These are phyloP conservation scores for Cryptococcus sp. DNA, from an alignment of 1,284 basidiomycete genomes.

Conservation along the genomic window DNA sequence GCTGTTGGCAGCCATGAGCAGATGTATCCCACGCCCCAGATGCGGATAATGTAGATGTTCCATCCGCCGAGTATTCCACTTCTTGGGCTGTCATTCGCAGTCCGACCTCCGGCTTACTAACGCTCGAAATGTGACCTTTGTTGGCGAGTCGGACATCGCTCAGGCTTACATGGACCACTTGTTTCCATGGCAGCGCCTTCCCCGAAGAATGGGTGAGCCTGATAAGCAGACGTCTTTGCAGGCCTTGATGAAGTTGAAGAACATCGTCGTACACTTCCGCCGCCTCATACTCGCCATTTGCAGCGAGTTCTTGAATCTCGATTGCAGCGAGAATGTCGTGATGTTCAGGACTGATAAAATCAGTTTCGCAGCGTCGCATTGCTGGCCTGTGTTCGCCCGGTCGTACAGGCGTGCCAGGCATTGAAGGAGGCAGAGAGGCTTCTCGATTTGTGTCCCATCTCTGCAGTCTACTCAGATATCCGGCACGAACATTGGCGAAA, in stretches of 20 bases:
- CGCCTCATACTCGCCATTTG: conserved; percentile 78
- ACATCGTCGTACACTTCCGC: conserved; percentile 82
- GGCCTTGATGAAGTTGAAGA: conserved; percentile 87
- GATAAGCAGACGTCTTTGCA: conserved; percentile 80
- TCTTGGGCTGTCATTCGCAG: conserved; percentile 53
- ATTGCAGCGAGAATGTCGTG: conserved; percentile 88
- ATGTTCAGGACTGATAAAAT: conserved; percentile 82
- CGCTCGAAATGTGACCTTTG: conserved; percentile 69
- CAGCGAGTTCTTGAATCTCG: conserved; percentile 81
- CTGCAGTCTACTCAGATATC: conserved; percentile 82
- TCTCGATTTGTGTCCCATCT: conserved; percentile 78
- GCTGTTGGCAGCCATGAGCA: conserved; percentile 78
- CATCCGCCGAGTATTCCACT: conserved; percentile 75
- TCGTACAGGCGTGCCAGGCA: conserved; percentile 16
- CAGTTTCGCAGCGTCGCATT: conserved; percentile 89
- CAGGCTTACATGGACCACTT: conserved; percentile 55
- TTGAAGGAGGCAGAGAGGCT: conserved; percentile 9
- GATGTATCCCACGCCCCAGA: conserved; percentile 91
- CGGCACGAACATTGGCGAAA: conserved; percentile 75
- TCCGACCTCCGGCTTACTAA: conserved; percentile 53
- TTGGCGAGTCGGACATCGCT: conserved; percentile 76
- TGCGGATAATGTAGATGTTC: conserved; percentile 69
- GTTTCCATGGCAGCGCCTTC: conserved; percentile 79
- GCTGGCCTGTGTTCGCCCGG: conserved; percentile 51
- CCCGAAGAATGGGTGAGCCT: conserved; percentile 85